These are phyloP conservation scores for Ceratobasidium sp. DNA, from an alignment of 1,284 basidiomycete species.

Conservation along the genomic window DNA sequence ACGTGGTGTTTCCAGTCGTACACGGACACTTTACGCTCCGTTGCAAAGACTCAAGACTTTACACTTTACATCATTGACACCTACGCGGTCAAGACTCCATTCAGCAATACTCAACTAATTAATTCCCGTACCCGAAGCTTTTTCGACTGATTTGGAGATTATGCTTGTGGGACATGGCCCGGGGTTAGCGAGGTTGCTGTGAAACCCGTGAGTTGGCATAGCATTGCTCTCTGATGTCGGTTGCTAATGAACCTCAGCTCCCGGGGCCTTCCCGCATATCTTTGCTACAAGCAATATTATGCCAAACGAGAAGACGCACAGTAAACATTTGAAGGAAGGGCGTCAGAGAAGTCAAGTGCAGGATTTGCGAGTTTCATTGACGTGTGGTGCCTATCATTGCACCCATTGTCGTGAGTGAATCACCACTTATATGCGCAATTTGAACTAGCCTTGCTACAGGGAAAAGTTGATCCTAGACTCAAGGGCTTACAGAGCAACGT, in stretches of 20 bases:
- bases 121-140: slow-evolving; percentile 87
- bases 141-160: slow-evolving; percentile 85
- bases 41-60: slow-evolving; percentile 79
- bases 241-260: slow-evolving; percentile 61
- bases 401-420: too few relatives aligned
- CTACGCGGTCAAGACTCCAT: slow-evolving; percentile 92
- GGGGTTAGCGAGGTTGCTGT: slow-evolving; percentile 88
- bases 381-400: slow-evolving; percentile 59
- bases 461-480: too few relatives aligned
- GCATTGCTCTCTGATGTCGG: background rate
- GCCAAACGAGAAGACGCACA: slow-evolving; percentile 95
- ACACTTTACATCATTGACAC: slow-evolving; percentile 83
- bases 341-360: slow-evolving; percentile 75
- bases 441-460: too few relatives aligned
- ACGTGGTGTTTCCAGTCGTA: slow-evolving; percentile 67
- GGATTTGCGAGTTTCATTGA: slow-evolving; percentile 87
- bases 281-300: slow-evolving; percentile 92
- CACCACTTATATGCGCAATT: too few relatives aligned
- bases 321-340: slow-evolving; percentile 85
- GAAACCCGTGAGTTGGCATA: slow-evolving; percentile 66
- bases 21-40: slow-evolving; percentile 89
- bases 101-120: slow-evolving; percentile 93
- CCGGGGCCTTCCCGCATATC: slow-evolving; percentile 82
- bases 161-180: slow-evolving; percentile 73
- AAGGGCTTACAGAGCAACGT: too few relatives aligned